These are phyloP conservation scores for Psilocybe azurescens DNA, from an alignment of 768 basidiomycete genomes.

Conservation along the genomic window DNA sequence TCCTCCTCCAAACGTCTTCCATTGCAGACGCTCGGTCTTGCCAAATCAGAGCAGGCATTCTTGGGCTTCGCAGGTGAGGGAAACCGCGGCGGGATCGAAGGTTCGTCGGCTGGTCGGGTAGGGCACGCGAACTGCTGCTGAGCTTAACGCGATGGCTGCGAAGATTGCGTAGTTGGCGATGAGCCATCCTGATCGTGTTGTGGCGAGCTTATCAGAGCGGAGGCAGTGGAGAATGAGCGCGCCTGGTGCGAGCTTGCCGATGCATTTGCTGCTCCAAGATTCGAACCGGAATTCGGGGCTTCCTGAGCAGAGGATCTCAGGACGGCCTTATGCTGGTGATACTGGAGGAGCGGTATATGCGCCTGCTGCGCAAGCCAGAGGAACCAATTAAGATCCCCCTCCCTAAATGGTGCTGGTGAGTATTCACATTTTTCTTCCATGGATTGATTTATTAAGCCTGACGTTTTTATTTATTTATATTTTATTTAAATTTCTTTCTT, in stretches of 20 bases:
- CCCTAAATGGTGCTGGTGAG: too few relatives aligned
- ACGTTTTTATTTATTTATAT: too few relatives aligned
- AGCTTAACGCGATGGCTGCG: neutral
- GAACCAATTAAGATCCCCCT: too few relatives aligned
- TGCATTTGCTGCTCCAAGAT: too few relatives aligned
- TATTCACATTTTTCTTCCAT: too few relatives aligned
- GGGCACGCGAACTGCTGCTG: neutral
- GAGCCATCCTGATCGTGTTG: constrained; percentile 28
- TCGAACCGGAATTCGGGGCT: too few relatives aligned
- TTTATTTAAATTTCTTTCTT: too few relatives aligned
- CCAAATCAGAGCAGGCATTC: neutral
- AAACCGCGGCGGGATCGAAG: constrained; percentile 47
- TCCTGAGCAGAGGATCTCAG: neutral
- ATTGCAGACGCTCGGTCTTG: too few relatives aligned
- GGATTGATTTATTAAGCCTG: too few relatives aligned
- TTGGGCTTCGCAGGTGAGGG: constrained; percentile 45
- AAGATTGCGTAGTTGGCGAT: neutral
- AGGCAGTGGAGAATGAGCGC: constrained; percentile 40
- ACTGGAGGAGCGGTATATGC: neutral
- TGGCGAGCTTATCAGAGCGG: constrained; percentile 32
- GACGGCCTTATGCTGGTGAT: neutral
- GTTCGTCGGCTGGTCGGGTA: constrained; percentile 9
- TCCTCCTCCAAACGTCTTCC: constrained; percentile 73
- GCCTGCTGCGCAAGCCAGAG: constrained; percentile 5
- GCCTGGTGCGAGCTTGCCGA: constrained; percentile 13